Evolutionary conservation across 495 filamentous ascomycete species (phyloP), one percentile per base, ranked within the genome.

Genomic region (Astrothelium macrocarpum): DNA sequence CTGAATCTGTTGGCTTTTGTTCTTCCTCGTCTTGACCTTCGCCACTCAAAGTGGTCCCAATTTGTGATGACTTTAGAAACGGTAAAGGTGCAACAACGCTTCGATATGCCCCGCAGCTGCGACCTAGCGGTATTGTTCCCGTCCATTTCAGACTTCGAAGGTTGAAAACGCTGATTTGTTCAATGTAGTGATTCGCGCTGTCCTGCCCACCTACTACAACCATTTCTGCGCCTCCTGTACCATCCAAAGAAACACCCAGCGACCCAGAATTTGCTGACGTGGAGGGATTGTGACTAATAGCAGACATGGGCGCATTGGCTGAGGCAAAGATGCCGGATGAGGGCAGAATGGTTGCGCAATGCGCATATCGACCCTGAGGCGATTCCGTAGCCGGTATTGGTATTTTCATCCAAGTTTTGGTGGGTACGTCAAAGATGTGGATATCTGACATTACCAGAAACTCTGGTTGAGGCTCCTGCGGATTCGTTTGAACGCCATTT

Each of bases 371-470:
- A 34, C 94, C 94, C 75, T 96, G 91, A 0, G 95, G 95, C 0
- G 90, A 82, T 61, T 97, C 90, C 59, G 81, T 78, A 0, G 90
- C 85, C 12, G 87, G 83, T 16, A 49, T 63, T 39, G 42, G 53
- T 60, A 98, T 85, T 32, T 84, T 90, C 45, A 87, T 91, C 94
- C 94, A 98, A 34, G 83, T 87, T 67, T 82, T 86, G 0, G 89
- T 86, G 7, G 84, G 81, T n/a, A 94, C 90, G 72, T 98, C 94
- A 70, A 88, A 97, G 7, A 98, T 91, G 73, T 97, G 90, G 62
- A 98, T 92, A 78, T 98, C 94, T 10, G 91, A 95, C 91, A 97
- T 96, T 62, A 98, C 94, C 4, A 93, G 86, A 9, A 97, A 89
- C 73, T 97, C 94, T 29, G 90, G 85, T 66, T 94, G 90, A 29